Conservation (phyloP, 2,329 filamentous ascomycete species). For the Ilyonectria destructans region DNA sequence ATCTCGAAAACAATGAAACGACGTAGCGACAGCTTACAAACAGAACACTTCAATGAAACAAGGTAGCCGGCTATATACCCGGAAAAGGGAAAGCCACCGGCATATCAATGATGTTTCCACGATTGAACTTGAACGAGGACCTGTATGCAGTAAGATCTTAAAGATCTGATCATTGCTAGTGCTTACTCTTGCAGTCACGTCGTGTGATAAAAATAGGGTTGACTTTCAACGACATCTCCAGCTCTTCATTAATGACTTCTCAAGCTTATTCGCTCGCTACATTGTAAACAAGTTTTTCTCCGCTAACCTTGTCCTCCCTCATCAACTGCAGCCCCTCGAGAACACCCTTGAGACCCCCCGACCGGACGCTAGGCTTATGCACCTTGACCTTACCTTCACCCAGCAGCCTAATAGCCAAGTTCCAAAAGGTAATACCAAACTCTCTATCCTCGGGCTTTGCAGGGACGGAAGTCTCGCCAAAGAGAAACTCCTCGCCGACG, state of each 20-base stretch:
- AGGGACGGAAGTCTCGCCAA: slow-evolving; percentile 42
- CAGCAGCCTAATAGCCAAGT: slow-evolving; percentile 53
- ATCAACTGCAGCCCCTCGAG: slow-evolving; percentile 55
- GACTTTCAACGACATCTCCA: no score
- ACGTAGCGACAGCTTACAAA: no score
- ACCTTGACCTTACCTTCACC: slow-evolving; percentile 56
- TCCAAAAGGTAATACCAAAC: slow-evolving; percentile 58
- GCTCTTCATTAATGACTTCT: background rate
- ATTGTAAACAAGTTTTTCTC: slow-evolving; percentile 62
- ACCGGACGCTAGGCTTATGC: slow-evolving; percentile 52
- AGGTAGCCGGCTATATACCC: no score
- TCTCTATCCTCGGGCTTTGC: slow-evolving; percentile 51
- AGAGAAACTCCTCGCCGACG: slow-evolving; percentile 55
- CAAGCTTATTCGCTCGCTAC: background rate
- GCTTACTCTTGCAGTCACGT: no score
- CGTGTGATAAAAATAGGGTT: no score
- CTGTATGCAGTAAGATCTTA: no score
- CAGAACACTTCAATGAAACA: no score
- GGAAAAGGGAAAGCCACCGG: no score
- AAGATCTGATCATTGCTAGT: no score
- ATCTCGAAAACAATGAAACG: no score
- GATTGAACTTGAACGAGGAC: no score
- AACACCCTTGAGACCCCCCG: slow-evolving; percentile 54
- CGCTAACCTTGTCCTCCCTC: slow-evolving; percentile 56
- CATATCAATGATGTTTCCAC: no score